Conservation (phyloP, 2,329 filamentous ascomycete species). For the Xylaria sp. region DNA sequence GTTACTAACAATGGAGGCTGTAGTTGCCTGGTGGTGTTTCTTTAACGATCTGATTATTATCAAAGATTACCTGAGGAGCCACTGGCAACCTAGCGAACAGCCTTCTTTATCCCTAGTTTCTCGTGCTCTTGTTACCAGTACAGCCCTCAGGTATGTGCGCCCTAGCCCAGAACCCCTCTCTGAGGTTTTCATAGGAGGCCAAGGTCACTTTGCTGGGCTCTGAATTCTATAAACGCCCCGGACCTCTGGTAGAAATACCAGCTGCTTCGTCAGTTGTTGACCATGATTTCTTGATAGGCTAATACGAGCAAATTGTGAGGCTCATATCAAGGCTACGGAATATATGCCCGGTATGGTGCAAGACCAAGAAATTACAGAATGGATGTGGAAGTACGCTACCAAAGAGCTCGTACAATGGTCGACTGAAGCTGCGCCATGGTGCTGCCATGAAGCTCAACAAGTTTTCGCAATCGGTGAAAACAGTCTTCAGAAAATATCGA, state of each 20-base stretch:
- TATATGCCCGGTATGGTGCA: background rate
- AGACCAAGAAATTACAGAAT: background rate
- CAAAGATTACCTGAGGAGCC: background rate
- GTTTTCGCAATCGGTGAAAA: background rate
- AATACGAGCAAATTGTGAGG: conserved; percentile 7
- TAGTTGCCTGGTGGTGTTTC: conserved; percentile 21
- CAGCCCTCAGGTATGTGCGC: conserved; percentile 5
- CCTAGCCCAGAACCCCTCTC: too few species aligned
- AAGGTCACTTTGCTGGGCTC: background rate
- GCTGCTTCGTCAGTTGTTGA: background rate
- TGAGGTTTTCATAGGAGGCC: too few species aligned
- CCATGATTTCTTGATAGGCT: background rate
- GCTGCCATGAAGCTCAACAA: background rate
- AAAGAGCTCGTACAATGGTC: too few species aligned
- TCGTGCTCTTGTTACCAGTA: conserved; percentile 9
- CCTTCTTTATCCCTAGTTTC: background rate
- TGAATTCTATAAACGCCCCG: background rate
- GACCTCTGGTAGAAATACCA: background rate
- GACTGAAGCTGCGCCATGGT: conserved; percentile 14
- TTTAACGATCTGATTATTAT: conserved; percentile 18
- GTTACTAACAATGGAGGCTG: background rate
- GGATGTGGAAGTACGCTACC: background rate
- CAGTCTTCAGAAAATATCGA: too few species aligned
- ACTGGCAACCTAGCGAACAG: background rate
- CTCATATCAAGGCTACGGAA: background rate